Conservation (phyloP, 1,284 basidiomycete genomes). For the Malassezia cuniculi region DNA sequence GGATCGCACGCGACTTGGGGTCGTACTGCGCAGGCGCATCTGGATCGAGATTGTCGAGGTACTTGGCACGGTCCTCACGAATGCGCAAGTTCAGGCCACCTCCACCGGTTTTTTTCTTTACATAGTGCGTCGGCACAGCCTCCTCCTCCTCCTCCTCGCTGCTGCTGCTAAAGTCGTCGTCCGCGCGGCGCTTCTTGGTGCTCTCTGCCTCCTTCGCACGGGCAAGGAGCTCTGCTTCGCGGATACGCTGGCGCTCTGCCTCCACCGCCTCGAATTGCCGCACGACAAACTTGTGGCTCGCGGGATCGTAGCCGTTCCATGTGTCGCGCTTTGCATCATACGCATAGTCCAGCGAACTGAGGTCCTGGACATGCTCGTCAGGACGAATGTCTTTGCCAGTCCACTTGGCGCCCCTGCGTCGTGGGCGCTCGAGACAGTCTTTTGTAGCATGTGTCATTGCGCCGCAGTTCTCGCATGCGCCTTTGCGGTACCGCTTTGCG, state of each 20-base stretch:
- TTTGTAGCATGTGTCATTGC: conserved; percentile 80
- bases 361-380: conserved; percentile 75
- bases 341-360: conserved; percentile 51
- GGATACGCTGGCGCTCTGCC: conserved; percentile 68
- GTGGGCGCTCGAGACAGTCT: conserved; percentile 90
- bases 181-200: conserved; percentile 49
- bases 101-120: conserved; percentile 89
- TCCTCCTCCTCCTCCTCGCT: conserved; percentile 42
- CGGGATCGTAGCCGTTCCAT: conserved; percentile 94
- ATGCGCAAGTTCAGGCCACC: conserved; percentile 98
- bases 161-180: conserved; percentile 66
- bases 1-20: conserved; percentile 98
- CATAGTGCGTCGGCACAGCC: too few species aligned
- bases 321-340: conserved; percentile 93
- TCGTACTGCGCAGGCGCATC: conserved; percentile 97
- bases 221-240: conserved; percentile 94
- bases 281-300: conserved; percentile 71
- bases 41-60: conserved; percentile 89
- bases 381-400: conserved; percentile 77
- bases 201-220: conserved; percentile 77
- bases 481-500: conserved; percentile 89
- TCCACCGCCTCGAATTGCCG: conserved; percentile 83
- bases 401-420: conserved; percentile 88
- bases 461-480: conserved; percentile 97
- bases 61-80: conserved; percentile 97